These are phyloP conservation scores for Chaetomiaceae sp. DNA, from an alignment of 2,329 filamentous ascomycete species.

Conservation along the genomic window DNA sequence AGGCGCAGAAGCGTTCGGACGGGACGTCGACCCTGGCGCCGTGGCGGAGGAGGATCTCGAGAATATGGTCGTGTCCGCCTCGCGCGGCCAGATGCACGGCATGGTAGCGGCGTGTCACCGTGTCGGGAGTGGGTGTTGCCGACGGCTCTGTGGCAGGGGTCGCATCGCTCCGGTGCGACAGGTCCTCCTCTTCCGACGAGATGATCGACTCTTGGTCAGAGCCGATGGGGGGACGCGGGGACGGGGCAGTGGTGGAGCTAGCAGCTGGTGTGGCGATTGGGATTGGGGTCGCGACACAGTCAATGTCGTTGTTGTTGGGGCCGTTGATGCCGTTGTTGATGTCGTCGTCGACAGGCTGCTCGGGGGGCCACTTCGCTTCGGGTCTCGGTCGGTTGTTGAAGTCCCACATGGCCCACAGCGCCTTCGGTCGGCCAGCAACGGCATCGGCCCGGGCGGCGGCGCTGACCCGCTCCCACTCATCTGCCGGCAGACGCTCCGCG, in stretches of 20 bases:
- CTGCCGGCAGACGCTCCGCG: slow-evolving; percentile 12
- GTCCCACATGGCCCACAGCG: slow-evolving; percentile 18
- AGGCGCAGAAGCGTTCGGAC: slow-evolving; percentile 24
- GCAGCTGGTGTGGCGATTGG: slow-evolving; percentile 9
- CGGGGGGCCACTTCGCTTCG: slow-evolving; percentile 12
- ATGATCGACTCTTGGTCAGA: slow-evolving; percentile 17
- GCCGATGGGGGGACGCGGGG: slow-evolving; percentile 5
- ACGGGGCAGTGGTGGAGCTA: slow-evolving; percentile 12
- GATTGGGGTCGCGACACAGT: too few species aligned
- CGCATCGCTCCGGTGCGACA: slow-evolving; percentile 7
- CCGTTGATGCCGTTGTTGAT: too few species aligned
- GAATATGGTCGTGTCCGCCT: slow-evolving; percentile 23
- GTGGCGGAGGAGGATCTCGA: slow-evolving; percentile 22
- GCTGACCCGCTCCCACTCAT: slow-evolving; percentile 15
- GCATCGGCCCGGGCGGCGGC: slow-evolving; percentile 5
- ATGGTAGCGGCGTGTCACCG: slow-evolving; percentile 17
- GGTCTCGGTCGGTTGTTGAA: slow-evolving; percentile 6
- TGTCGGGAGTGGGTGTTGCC: not conserved
- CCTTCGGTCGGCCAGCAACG: not conserved
- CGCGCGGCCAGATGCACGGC: slow-evolving; percentile 27
- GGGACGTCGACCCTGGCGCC: slow-evolving; percentile 22
- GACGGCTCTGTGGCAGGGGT: slow-evolving; percentile 15
- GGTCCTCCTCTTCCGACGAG: slow-evolving; percentile 10
- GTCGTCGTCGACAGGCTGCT: slow-evolving; percentile 16
- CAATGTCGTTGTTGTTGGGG: too few species aligned